A percentile compares a stretch with the other conserved stretches of the same genome.
Evolutionary conservation across 2,329 filamentous ascomycete species (phyloP).

Genomic region (Verticillium longisporum): DNA sequence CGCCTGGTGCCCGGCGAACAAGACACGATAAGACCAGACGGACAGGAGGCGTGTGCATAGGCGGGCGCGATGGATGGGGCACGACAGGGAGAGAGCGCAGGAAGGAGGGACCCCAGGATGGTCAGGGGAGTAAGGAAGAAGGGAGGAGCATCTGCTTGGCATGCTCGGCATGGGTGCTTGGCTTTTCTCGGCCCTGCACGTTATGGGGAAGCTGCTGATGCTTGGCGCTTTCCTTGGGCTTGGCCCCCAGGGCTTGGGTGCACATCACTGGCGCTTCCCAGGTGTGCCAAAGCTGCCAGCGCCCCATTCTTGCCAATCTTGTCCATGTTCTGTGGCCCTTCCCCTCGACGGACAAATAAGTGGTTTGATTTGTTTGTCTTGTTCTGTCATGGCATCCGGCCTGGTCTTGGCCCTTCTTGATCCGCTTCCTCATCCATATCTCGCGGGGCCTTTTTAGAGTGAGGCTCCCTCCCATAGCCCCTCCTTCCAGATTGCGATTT

Average conservation of each 20-base stretch:
- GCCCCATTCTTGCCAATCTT: neutral
- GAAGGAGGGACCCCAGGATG: neutral
- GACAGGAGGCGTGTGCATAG: neutral
- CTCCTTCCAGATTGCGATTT: neutral
- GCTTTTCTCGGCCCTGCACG: neutral
- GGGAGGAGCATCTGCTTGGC: neutral
- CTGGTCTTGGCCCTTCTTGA: neutral
- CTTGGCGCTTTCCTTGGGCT: constrained; percentile 1
- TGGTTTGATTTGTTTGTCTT: neutral
- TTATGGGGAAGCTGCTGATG: neutral
- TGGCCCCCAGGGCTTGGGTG: neutral
- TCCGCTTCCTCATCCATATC: neutral
- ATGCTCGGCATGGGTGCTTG: constrained; percentile 2
- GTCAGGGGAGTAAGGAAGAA: neutral
- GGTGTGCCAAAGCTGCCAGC: neutral
- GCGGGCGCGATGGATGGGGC: neutral
- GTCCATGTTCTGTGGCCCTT: neutral
- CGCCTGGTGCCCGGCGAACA: neutral
- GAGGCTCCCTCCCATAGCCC: neutral
- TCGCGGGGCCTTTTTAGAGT: neutral
- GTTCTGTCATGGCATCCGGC: neutral
- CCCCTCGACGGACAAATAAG: neutral
- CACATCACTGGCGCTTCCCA: neutral
- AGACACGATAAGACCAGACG: neutral
- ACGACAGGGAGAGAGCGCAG: neutral